phyloP scores from a whole-genome alignment of 2,329 filamentous ascomycete genomes.

The Scedosporium boydii region DNA sequence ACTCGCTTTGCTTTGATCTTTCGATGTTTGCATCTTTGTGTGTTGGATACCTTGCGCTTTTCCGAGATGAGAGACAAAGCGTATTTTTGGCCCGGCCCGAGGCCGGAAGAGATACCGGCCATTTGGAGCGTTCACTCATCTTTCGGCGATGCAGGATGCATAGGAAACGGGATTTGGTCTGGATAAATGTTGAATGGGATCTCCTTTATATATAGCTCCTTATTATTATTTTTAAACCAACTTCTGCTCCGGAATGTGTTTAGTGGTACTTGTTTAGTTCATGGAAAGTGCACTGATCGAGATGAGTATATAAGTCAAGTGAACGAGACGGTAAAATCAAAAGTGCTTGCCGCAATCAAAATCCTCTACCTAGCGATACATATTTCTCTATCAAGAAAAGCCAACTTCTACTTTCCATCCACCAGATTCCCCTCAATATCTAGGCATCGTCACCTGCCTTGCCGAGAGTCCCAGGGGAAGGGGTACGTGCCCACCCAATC shows the following conservation, averaged over 20 bases:
- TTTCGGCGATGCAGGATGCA: too few species aligned
- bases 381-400: background rate
- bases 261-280: too few species aligned
- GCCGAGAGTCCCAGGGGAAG: constrained; percentile 51
- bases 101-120: too few species aligned
- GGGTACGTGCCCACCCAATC: constrained; percentile 70
- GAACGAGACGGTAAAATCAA: background rate
- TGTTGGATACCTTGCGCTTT: background rate
- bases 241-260: background rate
- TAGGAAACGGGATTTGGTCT: too few species aligned
- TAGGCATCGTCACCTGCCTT: constrained; percentile 5
- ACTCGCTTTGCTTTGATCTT: background rate
- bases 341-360: background rate
- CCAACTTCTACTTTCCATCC: background rate
- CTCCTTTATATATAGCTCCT: background rate
- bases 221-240: too few species aligned
- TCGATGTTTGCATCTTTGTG: background rate
- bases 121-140: too few species aligned
- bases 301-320: background rate
- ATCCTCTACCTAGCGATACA: background rate
- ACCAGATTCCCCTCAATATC: background rate
- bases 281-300: background rate
- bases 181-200: background rate
- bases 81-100: too few species aligned
- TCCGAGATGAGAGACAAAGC: too few species aligned